These are phyloP conservation scores for Tulasnella sp. DNA, from an alignment of 768 basidiomycete genomes.

Conservation along the genomic window DNA sequence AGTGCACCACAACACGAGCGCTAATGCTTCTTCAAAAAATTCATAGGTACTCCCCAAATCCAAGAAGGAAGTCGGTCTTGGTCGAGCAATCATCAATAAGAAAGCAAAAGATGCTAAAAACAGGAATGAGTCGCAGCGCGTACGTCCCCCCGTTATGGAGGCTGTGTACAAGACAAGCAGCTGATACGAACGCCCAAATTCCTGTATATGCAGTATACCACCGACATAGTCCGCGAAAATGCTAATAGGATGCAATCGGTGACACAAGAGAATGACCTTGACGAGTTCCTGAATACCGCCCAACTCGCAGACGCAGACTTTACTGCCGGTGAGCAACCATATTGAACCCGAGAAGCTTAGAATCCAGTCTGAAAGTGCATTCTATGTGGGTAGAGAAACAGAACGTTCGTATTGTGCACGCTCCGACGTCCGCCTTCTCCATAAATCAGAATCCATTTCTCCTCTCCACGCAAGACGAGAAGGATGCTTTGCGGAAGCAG, in stretches of 20 bases:
- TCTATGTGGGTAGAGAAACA: conserved; percentile 48
- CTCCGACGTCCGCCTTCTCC: conserved; percentile 28
- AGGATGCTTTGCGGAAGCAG: conserved; percentile 60
- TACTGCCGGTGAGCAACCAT: conserved; percentile 62
- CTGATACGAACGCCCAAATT: background rate
- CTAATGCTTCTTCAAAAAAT: too few relatives aligned
- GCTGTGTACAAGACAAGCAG: conserved; percentile 4
- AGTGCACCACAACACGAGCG: too few relatives aligned
- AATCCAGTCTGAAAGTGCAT: too few relatives aligned
- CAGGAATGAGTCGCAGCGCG: conserved; percentile 53
- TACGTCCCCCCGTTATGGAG: conserved; percentile 29
- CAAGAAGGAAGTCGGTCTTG: conserved; percentile 51
- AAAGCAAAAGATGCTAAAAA: conserved; percentile 64
- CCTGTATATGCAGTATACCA: conserved; percentile 47
- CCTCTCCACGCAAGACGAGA: conserved; percentile 71
- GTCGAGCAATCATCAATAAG: conserved; percentile 90
- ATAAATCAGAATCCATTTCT: conserved; percentile 73
- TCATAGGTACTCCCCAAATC: conserved; percentile 19
- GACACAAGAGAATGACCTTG: conserved; percentile 90
- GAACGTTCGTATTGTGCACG: conserved; percentile 66
- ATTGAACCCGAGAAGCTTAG: too few relatives aligned
- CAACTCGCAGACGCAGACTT: conserved; percentile 93
- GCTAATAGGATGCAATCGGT: conserved; percentile 71
- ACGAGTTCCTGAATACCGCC: conserved; percentile 92
- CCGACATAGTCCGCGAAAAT: conserved; percentile 46